Percentiles rank a stretch among this genome's conserved stretches.
phyloP scores from a whole-genome alignment of 176 grass and related monocot species.

The Miscanthus lutarioriparius region DNA sequence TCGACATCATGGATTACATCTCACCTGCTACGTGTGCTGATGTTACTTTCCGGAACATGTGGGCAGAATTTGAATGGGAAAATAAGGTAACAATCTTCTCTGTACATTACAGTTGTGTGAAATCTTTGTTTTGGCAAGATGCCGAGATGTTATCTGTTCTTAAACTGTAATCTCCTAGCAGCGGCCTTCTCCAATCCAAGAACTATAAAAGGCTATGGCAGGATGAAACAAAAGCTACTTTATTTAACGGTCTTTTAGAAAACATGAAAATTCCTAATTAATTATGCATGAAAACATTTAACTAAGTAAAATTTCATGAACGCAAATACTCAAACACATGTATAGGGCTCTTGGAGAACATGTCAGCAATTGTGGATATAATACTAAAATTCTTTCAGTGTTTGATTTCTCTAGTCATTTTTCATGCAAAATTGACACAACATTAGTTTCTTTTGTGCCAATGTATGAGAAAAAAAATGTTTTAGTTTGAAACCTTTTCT shows the following conservation, averaged over 20 bases:
- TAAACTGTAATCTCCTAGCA: background rate
- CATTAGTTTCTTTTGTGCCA: background rate
- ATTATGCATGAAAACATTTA: too few relatives aligned
- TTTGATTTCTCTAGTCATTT: background rate
- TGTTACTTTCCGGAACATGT: conserved; percentile 83
- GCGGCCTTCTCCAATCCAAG: too few relatives aligned
- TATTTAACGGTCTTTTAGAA: background rate
- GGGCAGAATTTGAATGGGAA: conserved; percentile 84
- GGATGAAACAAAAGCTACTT: too few relatives aligned
- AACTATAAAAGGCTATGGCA: background rate
- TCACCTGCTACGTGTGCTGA: conserved; percentile 66
- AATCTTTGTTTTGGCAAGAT: background rate
- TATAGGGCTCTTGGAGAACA: background rate
- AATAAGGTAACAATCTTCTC: conserved; percentile 55
- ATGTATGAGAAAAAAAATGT: background rate
- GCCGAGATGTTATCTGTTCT: background rate
- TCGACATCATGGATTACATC: conserved; percentile 92
- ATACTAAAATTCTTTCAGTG: background rate
- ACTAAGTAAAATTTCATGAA: background rate
- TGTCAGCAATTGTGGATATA: background rate
- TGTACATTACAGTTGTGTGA: background rate
- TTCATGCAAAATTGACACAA: background rate
- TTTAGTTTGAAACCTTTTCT: background rate
- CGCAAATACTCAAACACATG: background rate
- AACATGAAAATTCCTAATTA: background rate